Evolutionary conservation across 2,329 filamentous ascomycete genomes (phyloP).

Genomic region (Alternaria incomplexa): DNA sequence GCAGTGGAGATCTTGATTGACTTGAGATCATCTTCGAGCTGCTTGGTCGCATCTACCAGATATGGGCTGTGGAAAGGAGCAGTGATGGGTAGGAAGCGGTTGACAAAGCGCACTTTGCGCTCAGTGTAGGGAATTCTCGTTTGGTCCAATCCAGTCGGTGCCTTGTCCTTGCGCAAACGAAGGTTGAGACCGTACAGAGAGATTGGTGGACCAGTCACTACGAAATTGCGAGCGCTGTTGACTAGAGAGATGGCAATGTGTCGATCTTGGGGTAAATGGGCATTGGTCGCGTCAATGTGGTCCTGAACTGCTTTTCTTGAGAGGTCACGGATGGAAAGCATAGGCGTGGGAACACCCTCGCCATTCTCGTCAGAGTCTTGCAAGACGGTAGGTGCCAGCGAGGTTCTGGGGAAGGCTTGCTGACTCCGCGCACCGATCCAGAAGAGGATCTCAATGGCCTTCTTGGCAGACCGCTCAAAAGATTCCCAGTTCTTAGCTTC

Average conservation of each 20-base stretch:
- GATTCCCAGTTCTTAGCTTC: constrained; percentile 93
- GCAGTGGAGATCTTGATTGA: constrained; percentile 76
- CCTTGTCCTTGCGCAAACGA: constrained; percentile 94
- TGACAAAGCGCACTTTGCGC: constrained; percentile 94
- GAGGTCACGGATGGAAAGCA: constrained; percentile 96
- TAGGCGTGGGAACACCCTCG: constrained; percentile 93
- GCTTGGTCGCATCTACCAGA: constrained; percentile 77
- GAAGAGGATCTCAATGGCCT: constrained; percentile 91
- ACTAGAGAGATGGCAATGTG: constrained; percentile 95
- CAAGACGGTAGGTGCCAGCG: constrained; percentile 85
- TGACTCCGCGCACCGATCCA: constrained; percentile 98
- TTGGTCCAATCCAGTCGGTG: constrained; percentile 95
- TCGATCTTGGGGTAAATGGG: constrained; percentile 89
- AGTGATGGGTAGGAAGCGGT: constrained; percentile 96
- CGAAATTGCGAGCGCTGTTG: constrained; percentile 96
- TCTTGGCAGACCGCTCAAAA: constrained; percentile 78
- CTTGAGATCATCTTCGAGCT: constrained; percentile 87
- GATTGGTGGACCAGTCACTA: constrained; percentile 93
- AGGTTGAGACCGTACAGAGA: constrained; percentile 96
- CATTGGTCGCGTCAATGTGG: constrained; percentile 95
- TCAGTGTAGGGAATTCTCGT: constrained; percentile 93
- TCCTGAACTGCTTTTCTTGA: constrained; percentile 88
- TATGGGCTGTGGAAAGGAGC: constrained; percentile 98
- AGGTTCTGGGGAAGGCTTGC: constrained; percentile 95
- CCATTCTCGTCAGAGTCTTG: constrained; percentile 93